These are phyloP conservation scores for Ramichloridium luteum DNA, from an alignment of 2,329 filamentous ascomycete genomes.

Conservation along the genomic window DNA sequence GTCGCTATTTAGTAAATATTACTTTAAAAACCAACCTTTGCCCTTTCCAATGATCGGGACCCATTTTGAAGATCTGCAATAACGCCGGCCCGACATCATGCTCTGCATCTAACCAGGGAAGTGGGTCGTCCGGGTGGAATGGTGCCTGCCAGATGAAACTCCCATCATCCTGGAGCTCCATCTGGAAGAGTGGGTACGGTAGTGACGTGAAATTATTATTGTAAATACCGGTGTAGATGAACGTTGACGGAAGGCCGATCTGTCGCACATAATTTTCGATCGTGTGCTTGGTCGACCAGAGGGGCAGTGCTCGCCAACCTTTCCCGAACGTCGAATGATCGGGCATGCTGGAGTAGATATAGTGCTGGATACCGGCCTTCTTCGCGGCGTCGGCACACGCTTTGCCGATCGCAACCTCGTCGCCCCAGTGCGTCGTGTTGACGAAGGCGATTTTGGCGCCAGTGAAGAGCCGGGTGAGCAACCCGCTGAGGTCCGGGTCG, in stretches of 20 bases:
- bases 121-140: conserved; percentile 75
- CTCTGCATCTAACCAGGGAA: conserved; percentile 93
- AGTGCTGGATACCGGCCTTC: conserved; percentile 72
- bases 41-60: conserved; percentile 69
- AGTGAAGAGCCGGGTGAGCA: conserved; percentile 43
- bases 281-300: conserved; percentile 86
- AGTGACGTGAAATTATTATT: conserved; percentile 98
- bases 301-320: conserved; percentile 67
- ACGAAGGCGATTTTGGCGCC: conserved; percentile 86
- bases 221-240: conserved; percentile 94
- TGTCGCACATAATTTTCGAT: conserved; percentile 84
- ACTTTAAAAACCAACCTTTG: conserved; percentile 41
- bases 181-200: conserved; percentile 86
- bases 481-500: conserved; percentile 18
- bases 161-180: conserved; percentile 74
- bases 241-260: conserved; percentile 73
- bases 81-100: conserved; percentile 90
- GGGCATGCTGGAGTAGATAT: conserved; percentile 94
- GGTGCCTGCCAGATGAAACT: conserved; percentile 89
- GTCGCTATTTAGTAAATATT: conserved; percentile 7
- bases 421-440: conserved; percentile 94
- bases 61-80: conserved; percentile 90
- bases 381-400: conserved; percentile 83
- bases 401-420: conserved; percentile 81
- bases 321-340: conserved; percentile 73